phyloP scores from a whole-genome alignment of 768 basidiomycete species.

The Paxillus ammoniavirescens region DNA sequence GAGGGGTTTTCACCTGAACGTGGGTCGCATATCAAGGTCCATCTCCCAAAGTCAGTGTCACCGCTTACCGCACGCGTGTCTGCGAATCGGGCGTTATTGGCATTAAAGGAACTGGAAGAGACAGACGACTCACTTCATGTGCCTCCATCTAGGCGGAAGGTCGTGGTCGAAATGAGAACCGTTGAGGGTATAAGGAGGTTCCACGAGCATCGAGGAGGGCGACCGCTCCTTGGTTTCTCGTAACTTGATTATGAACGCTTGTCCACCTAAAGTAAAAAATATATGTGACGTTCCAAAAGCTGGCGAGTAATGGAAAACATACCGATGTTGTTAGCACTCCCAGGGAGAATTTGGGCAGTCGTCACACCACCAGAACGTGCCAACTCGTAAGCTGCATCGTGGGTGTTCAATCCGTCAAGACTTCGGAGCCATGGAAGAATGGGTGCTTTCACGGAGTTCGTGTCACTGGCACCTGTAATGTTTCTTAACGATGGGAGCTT shows the following conservation, averaged over 20 bases:
- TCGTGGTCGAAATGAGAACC: constrained; percentile 16
- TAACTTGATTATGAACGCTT: constrained; percentile 52
- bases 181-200: constrained; percentile 46
- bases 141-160: constrained; percentile 25
- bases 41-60: neutral
- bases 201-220: constrained; percentile 46
- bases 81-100: constrained; percentile 5
- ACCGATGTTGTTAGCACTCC: constrained; percentile 31
- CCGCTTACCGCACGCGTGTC: constrained; percentile 42
- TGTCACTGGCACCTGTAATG: constrained; percentile 46
- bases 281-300: neutral
- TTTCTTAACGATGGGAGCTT: constrained; percentile 10
- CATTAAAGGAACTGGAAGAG: neutral
- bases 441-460: constrained; percentile 54
- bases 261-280: constrained; percentile 37
- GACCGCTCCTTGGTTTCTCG: constrained; percentile 47
- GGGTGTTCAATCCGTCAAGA: constrained; percentile 46
- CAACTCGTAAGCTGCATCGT: constrained; percentile 39
- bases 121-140: constrained; percentile 23
- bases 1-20: constrained; percentile 33
- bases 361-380: constrained; percentile 48
- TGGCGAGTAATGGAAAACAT: constrained; percentile 7
- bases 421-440: constrained; percentile 62
- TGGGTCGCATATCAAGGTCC: neutral
- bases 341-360: constrained; percentile 50